These are phyloP conservation scores for Linum usitatissimum DNA, from an alignment of 345 rosid genomes.

Conservation along the genomic window DNA sequence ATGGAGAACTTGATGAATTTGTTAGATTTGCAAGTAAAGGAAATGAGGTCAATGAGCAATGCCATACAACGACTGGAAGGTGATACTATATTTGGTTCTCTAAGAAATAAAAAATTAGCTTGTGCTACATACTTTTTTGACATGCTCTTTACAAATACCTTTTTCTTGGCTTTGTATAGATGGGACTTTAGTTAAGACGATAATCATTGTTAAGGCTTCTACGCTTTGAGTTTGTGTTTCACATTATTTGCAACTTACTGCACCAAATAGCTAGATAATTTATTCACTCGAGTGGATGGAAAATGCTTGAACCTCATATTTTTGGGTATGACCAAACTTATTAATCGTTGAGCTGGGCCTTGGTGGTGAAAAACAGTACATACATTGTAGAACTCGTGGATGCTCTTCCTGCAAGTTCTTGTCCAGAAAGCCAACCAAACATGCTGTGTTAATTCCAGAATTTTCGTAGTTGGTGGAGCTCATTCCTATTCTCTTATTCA, in stretches of 20 bases:
- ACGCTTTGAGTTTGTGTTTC: background rate
- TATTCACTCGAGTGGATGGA: background rate
- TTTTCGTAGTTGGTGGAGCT: background rate
- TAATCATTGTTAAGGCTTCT: background rate
- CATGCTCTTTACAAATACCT: background rate
- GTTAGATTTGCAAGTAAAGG: conserved; percentile 66
- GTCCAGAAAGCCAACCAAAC: background rate
- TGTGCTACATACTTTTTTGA: background rate
- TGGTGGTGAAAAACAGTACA: background rate
- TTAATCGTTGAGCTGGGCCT: background rate
- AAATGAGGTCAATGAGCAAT: conserved; percentile 71
- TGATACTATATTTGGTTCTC: conserved; percentile 3
- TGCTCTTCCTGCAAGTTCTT: background rate
- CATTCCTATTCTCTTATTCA: background rate
- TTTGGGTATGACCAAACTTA: background rate
- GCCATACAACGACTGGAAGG: conserved; percentile 66
- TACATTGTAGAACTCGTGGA: background rate
- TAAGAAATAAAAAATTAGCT: background rate
- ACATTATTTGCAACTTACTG: background rate
- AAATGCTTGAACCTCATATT: background rate
- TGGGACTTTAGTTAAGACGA: background rate
- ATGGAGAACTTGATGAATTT: conserved; percentile 51
- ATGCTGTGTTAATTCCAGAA: background rate
- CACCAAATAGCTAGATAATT: background rate
- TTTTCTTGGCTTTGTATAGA: background rate